Base-by-base conservation (phyloP, 352 stramenopile species). In the Pythium apleroticum region DNA sequence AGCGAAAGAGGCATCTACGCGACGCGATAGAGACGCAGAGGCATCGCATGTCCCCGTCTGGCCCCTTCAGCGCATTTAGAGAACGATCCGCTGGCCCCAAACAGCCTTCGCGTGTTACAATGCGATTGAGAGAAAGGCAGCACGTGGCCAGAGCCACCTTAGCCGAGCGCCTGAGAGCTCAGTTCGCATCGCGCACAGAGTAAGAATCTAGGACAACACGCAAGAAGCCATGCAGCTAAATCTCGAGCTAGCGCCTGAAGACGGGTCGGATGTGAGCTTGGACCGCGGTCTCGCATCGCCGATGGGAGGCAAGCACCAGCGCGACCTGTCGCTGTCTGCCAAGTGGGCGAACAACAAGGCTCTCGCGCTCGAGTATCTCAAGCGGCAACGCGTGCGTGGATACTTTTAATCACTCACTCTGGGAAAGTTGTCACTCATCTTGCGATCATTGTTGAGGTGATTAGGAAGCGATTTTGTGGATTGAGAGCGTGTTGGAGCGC, bases 291-390 rank as follows among this genome's bases (percentile, higher is more conserved):
- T 81, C n/a, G 54, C 68, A 15, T 85, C 77, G 53, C 69, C 84
- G 0, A 88, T 90, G 78, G 73, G 73, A 15, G 81, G 84, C 28
- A 90, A 90, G 31, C 74, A 89, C 50, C 84, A 90, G 58, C 80
- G 82, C 11, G 77, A 73, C 25, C 67, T 89, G 31, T 93, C 84
- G 17, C 59, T 89, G 10, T 93, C 82, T 0, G 84, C 81, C 15
- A 93, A 90, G 59, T 93, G 84, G 84, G 80, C 78, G 15, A 88
- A 60, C 60, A 87, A 90, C 68, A 90, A 93, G 61, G 61, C 70
- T 6, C 78, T 91, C 46, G 81, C 83, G 4, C 65, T 93, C 17
- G 84, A 91, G 58, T 93, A 90, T 54, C 74, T 91, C 41, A 83
- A 88, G 22, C 71, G 84, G 31, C 80, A 93, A 33, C 69, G 78